These are phyloP conservation scores for Olyra latifolia DNA, from an alignment of 176 grass and related monocot genomes.

Conservation along the genomic window DNA sequence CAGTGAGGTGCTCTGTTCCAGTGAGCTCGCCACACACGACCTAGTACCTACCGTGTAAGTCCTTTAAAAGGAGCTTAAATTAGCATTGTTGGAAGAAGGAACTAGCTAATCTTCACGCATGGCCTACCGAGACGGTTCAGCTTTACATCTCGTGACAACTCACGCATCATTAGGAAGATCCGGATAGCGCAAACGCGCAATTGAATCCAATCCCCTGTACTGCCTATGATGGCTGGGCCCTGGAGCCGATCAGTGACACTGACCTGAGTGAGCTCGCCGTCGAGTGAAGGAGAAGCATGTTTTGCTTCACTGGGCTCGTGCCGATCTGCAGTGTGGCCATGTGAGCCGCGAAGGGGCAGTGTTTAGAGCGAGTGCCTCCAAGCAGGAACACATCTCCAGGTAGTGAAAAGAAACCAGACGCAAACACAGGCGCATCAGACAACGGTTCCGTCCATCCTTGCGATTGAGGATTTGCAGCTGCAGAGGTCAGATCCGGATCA, in stretches of 20 bases:
- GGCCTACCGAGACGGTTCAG: conserved; percentile 28
- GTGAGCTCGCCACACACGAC: conserved; percentile 6
- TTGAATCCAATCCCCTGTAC: not conserved
- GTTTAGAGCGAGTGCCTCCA: not conserved
- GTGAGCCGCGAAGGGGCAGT: not conserved
- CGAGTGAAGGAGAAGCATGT: too few relatives aligned
- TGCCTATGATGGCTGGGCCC: not conserved
- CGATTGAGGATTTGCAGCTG: not conserved
- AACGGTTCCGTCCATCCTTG: not conserved
- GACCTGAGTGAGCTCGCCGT: too few relatives aligned
- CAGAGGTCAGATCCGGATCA: not conserved
- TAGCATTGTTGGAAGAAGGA: not conserved
- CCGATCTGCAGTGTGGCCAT: not conserved
- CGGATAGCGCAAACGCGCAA: not conserved
- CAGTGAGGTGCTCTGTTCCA: not conserved
- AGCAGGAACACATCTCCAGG: not conserved
- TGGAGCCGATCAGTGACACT: too few relatives aligned
- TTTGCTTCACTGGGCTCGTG: not conserved
- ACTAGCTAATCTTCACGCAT: not conserved
- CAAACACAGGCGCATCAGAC: not conserved
- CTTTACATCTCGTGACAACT: conserved; percentile 29
- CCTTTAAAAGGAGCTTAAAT: not conserved
- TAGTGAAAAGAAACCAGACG: not conserved
- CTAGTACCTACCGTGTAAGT: conserved; percentile 16
- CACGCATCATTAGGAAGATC: conserved; percentile 4